Base-by-base conservation (phyloP, 2,329 filamentous ascomycete species). In the Sclerotinia minor region DNA sequence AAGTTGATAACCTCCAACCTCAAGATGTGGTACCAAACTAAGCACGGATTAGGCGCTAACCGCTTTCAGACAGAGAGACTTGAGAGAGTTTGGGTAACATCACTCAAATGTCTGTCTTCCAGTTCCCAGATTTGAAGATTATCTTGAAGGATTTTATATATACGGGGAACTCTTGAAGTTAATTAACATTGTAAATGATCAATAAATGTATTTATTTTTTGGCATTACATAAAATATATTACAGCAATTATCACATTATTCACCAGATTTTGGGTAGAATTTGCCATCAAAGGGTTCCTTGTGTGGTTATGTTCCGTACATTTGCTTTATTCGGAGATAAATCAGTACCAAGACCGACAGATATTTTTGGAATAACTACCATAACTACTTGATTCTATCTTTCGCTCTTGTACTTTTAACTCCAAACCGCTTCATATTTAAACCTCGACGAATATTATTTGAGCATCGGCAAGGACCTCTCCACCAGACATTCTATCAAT, bases 321-420 rank as follows among this genome's bases (percentile, higher is more conserved):
- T 29, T 58, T 59, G 44, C 64, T 66, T 44, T 29, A 38, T 66
- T 61, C 64, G 64, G 64, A 61, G 45, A 53, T 61, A 66, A 66
- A 60, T 61, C 17, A 15, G 3, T 35, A n/a, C 32, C 50, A 67
- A 53, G 53, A 26, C 65, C 65, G 65, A 67, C 19, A 41, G 13
- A 21, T 54, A 66, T 57, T 61, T 61, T 44, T 32, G 19, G n/a
- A 21, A 8, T 19, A 52, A 11, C 35, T 49, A 58, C 45, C 17
- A 35, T 35, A 35, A 35, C 35, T 35, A 35, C 7, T 59, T 21
- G 2, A 35, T 41, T 41, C 32, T 32, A 55, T 55, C 29, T 55
- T n/a, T 32, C 53, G 49, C n/a, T 52, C 35, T 64, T 32, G 19
- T 54, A 15, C 35, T n/a, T n/a, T 24, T 32, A 13, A 24, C 63